Evolutionary conservation across 2,329 filamentous ascomycete genomes (phyloP).

Genomic region (Fusarium palustre): DNA sequence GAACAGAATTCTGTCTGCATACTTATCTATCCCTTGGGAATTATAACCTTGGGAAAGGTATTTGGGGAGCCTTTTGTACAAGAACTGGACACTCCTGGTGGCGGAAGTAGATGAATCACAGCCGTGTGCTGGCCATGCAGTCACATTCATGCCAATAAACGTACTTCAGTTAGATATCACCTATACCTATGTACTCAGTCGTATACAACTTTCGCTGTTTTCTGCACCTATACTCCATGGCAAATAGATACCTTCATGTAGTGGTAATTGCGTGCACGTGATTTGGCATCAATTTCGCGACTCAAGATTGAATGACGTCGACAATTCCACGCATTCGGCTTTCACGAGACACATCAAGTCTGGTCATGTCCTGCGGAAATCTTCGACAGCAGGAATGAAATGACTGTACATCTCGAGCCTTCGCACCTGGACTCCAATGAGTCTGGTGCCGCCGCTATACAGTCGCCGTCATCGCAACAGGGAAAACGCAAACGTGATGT

Average conservation of each 20-base stretch:
- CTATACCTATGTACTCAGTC: not conserved
- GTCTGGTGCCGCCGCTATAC: not conserved
- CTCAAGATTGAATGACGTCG: slow-evolving; percentile 36
- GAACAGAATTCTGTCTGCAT: slow-evolving; percentile 44
- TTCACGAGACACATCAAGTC: not conserved
- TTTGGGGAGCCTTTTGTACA: slow-evolving; percentile 21
- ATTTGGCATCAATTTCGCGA: slow-evolving; percentile 54
- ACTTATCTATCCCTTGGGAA: slow-evolving; percentile 24
- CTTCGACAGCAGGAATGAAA: slow-evolving; percentile 5
- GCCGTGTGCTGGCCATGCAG: slow-evolving; percentile 36
- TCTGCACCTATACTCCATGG: not conserved
- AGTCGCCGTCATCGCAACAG: not conserved
- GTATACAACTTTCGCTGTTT: not conserved
- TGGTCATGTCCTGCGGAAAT: not conserved
- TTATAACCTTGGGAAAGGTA: slow-evolving; percentile 12
- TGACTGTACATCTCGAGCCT: slow-evolving; percentile 14
- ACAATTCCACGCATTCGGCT: slow-evolving; percentile 19
- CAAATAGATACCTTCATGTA: not conserved
- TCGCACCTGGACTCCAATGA: not conserved
- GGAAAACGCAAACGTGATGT: slow-evolving; percentile 43
- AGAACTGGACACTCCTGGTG: slow-evolving; percentile 14
- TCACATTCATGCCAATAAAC: slow-evolving; percentile 38
- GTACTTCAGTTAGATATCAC: slow-evolving; percentile 17
- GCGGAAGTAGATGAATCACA: slow-evolving; percentile 26
- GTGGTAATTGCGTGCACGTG: slow-evolving; percentile 47